Percentiles rank a stretch among this genome's conserved stretches.
Evolutionary conservation across 2,329 filamentous ascomycete genomes (phyloP).

Genomic region (Trichoderma semiorbis): DNA sequence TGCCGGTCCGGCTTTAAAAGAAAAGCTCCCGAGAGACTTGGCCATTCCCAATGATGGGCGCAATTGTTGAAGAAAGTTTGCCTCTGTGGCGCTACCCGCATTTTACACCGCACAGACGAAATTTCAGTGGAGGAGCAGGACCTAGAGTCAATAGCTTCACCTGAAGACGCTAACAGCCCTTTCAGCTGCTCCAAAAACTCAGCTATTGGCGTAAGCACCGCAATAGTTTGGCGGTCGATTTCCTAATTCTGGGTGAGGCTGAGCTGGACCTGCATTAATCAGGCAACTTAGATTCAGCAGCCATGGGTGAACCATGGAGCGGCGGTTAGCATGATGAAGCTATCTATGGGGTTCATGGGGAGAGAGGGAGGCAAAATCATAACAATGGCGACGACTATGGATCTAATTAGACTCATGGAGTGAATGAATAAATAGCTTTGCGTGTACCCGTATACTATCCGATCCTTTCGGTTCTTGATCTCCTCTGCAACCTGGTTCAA

Average conservation of each 20-base stretch:
- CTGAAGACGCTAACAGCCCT: conserved; percentile 5
- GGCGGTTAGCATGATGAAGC: not conserved
- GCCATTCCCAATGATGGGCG: not conserved
- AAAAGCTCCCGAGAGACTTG: not conserved
- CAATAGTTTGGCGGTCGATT: conserved; percentile 4
- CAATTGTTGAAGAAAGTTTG: not conserved
- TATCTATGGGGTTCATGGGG: not conserved
- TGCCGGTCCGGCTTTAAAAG: not conserved
- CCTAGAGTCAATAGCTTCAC: conserved; percentile 7
- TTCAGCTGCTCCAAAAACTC: not conserved
- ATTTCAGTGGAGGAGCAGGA: not conserved
- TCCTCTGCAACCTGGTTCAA: not conserved
- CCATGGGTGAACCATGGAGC: not conserved
- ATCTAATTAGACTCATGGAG: not conserved
- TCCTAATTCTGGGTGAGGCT: not conserved
- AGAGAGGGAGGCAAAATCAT: not conserved
- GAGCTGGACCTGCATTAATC: not conserved
- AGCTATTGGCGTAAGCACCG: conserved; percentile 10
- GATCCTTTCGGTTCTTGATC: not conserved
- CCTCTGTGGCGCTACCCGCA: conserved; percentile 1
- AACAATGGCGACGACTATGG: not conserved
- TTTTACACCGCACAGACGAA: not conserved
- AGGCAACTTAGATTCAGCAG: not conserved
- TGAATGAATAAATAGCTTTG: not conserved
- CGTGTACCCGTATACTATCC: not conserved